phyloP scores from a whole-genome alignment of 1,284 basidiomycete genomes.

The Ceratobasidium sp. region DNA sequence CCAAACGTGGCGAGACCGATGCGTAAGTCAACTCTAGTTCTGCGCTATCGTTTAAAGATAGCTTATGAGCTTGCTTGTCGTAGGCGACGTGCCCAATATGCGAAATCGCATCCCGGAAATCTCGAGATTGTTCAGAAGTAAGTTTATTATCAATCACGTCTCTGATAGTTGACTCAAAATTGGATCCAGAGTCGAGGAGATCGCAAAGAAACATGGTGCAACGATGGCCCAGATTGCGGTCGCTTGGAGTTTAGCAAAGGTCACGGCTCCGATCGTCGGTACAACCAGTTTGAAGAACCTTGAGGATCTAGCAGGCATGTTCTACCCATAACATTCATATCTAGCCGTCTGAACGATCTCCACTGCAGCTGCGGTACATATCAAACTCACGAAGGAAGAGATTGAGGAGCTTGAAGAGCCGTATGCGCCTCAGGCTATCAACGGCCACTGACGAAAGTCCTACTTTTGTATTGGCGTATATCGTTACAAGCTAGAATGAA shows the following conservation, averaged over 20 bases:
- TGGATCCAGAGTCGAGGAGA: constrained; percentile 44
- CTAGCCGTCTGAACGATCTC: background rate
- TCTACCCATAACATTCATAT: background rate
- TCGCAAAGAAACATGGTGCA: constrained; percentile 46
- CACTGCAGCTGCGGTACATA: constrained; percentile 26
- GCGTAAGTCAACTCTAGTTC: constrained; percentile 39
- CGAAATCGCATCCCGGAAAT: background rate
- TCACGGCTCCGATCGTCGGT: constrained; percentile 43
- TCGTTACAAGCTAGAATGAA: too few species aligned
- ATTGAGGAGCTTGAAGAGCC: constrained; percentile 38
- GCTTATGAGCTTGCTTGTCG: background rate
- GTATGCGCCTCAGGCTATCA: constrained; percentile 20
- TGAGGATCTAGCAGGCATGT: constrained; percentile 33
- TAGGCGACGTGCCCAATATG: constrained; percentile 35
- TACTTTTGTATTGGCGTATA: too few species aligned
- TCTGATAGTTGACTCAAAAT: background rate
- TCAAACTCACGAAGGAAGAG: constrained; percentile 44
- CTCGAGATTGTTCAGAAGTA: constrained; percentile 23
- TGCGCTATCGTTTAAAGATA: background rate
- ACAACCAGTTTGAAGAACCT: constrained; percentile 43
- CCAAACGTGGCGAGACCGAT: constrained; percentile 18
- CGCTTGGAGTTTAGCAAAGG: constrained; percentile 48
- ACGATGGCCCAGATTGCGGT: constrained; percentile 49
- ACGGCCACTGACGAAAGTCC: background rate
- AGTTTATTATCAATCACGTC: constrained; percentile 35